Evolutionary conservation across 2,329 filamentous ascomycete species (phyloP).

Genomic region (Davidsoniella neocaledoniae): DNA sequence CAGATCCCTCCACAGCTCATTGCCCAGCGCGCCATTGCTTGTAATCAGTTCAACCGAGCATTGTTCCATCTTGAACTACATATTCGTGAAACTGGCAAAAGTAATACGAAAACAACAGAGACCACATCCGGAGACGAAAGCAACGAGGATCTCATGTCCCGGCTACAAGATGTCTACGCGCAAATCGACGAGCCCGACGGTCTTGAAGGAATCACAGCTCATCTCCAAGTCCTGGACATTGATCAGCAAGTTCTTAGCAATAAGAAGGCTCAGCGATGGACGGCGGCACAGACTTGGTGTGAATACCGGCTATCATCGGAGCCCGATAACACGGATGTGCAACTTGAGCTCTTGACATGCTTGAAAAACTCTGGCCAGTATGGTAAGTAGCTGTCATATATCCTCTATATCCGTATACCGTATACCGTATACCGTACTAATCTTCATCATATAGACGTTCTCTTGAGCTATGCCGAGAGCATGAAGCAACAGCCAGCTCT

Average conservation of each 20-base stretch:
- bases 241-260: slow-evolving; percentile 89
- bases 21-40: slow-evolving; percentile 76
- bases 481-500: slow-evolving; percentile 40
- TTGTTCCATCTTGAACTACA: slow-evolving; percentile 92
- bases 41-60: slow-evolving; percentile 79
- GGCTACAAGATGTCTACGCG: slow-evolving; percentile 83
- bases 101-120: slow-evolving; percentile 18
- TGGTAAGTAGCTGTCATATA: slow-evolving; percentile 33
- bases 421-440: slow-evolving; percentile 1
- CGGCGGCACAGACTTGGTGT: slow-evolving; percentile 93
- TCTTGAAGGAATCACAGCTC: slow-evolving; percentile 81
- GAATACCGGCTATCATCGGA: slow-evolving; percentile 72
- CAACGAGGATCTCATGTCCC: slow-evolving; percentile 40
- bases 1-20: slow-evolving; percentile 58
- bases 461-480: slow-evolving; percentile 73
- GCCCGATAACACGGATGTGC: slow-evolving; percentile 59
- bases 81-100: slow-evolving; percentile 31
- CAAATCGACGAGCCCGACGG: slow-evolving; percentile 97
- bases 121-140: slow-evolving; percentile 26
- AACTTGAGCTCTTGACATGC: slow-evolving; percentile 71
- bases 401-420: neutral
- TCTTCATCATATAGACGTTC: slow-evolving; percentile 41
- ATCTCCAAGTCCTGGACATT: slow-evolving; percentile 72
- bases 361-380: slow-evolving; percentile 92
- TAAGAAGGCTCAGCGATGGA: slow-evolving; percentile 83